Conservation (phyloP, 2,329 filamentous ascomycete species). For the Fusarium sp. region DNA sequence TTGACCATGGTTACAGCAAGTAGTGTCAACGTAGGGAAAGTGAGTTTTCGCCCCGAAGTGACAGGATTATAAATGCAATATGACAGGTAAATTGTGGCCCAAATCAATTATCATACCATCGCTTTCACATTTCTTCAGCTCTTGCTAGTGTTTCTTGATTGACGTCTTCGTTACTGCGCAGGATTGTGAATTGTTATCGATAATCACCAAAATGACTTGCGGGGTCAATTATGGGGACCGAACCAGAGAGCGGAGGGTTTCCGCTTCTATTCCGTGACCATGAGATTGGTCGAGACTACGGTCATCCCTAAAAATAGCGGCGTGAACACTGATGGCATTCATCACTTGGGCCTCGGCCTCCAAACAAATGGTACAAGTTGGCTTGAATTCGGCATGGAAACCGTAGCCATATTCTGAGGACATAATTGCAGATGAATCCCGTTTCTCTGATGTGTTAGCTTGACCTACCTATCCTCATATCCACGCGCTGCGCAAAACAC, state of each 20-base stretch:
- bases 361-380: background rate
- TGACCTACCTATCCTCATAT: fast-evolving
- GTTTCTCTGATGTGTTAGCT: background rate
- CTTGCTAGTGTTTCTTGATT: background rate
- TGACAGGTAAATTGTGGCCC: too few species aligned
- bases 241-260: background rate
- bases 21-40: fast-evolving
- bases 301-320: background rate
- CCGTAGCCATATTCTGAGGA: background rate
- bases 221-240: background rate
- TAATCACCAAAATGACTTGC: background rate
- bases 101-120: too few species aligned
- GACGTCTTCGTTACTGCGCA: background rate
- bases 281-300: background rate
- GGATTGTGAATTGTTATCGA: background rate
- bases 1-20: fast-evolving
- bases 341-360: background rate
- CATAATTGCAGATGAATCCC: fast-evolving
- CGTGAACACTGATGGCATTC: background rate
- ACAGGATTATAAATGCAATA: background rate
- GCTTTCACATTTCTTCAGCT: background rate
- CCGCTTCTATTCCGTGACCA: background rate
- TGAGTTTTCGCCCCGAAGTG: background rate
- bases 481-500: background rate
- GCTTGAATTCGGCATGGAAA: background rate